Percentiles rank a stretch among this genome's conserved stretches.
Evolutionary conservation across 148 eudicot genomes (phyloP).

Genomic region (Rhododendron kiyosumense): DNA sequence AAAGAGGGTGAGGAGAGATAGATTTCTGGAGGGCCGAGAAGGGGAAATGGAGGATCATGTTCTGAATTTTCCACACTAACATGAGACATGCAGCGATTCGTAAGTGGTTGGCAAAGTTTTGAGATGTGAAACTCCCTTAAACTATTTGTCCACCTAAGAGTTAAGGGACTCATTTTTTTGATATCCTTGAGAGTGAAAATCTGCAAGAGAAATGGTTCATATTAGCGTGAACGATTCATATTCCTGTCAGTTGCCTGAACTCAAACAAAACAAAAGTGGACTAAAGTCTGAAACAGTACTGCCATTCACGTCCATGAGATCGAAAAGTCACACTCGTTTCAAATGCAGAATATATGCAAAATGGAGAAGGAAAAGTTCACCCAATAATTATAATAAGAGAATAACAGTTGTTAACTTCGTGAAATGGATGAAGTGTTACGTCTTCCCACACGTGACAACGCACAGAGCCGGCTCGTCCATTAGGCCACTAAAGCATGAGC

Average conservation of each 20-base stretch:
- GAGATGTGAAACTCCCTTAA: neutral
- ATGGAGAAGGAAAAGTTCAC: neutral
- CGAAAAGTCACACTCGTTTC: neutral
- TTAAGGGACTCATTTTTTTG: neutral
- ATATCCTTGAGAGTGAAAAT: neutral
- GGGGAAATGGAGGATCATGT: neutral
- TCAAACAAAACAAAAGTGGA: neutral
- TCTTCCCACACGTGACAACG: too few relatives aligned
- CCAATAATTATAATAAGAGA: neutral
- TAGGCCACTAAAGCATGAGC: neutral
- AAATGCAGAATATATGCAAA: neutral
- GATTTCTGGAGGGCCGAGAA: slow-evolving; percentile 10
- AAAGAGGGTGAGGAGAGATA: neutral
- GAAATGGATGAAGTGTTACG: too few relatives aligned
- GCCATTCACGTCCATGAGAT: neutral
- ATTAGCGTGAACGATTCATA: neutral
- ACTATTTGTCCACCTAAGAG: neutral
- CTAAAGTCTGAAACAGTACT: neutral
- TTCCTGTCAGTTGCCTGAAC: neutral
- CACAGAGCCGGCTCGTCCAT: too few relatives aligned
- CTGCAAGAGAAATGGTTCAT: neutral
- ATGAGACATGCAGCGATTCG: neutral
- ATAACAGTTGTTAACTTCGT: neutral
- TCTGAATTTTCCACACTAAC: neutral
- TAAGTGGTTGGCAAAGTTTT: neutral